Percentiles rank a stretch among this genome's conserved stretches.
Conservation (phyloP, 2,329 filamentous ascomycete genomes). For the Aspergillus pseudoglaucus region DNA sequence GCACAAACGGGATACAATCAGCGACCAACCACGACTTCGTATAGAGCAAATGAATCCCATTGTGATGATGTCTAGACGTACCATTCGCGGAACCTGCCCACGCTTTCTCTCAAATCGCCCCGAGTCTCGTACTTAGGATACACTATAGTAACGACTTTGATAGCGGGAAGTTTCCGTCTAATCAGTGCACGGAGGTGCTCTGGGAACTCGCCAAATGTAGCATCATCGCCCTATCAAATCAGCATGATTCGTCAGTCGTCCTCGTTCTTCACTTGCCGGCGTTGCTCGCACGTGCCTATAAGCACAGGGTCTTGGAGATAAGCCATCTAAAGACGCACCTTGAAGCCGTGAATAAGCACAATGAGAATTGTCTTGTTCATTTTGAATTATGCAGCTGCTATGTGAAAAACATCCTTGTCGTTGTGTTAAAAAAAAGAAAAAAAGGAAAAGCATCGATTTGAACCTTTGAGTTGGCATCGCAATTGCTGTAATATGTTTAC, state of each 20-base stretch:
- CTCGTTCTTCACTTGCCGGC: background rate
- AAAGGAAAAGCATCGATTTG: background rate
- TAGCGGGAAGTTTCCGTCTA: constrained; percentile 36
- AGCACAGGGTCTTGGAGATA: background rate
- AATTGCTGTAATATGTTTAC: background rate
- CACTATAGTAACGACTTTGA: constrained; percentile 35
- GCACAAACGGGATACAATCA: background rate
- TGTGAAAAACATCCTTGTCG: constrained; percentile 5
- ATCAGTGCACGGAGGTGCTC: constrained; percentile 37
- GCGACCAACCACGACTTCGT: background rate
- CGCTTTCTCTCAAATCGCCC: constrained; percentile 42
- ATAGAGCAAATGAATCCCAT: too few relatives aligned
- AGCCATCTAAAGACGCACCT: constrained; percentile 25
- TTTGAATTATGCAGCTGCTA: constrained; percentile 5
- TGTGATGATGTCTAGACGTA: constrained; percentile 14
- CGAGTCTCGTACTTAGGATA: constrained; percentile 47
- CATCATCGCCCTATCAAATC: constrained; percentile 38
- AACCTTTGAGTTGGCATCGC: background rate
- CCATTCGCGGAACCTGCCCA: constrained; percentile 44
- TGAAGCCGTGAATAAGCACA: constrained; percentile 46
- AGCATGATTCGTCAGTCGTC: constrained; percentile 4
- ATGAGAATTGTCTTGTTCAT: constrained; percentile 43
- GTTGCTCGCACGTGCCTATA: background rate
- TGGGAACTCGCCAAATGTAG: constrained; percentile 44
- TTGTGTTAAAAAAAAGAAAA: background rate